Conservation (phyloP, 768 basidiomycete species). For the Termitomyces sp. region DNA sequence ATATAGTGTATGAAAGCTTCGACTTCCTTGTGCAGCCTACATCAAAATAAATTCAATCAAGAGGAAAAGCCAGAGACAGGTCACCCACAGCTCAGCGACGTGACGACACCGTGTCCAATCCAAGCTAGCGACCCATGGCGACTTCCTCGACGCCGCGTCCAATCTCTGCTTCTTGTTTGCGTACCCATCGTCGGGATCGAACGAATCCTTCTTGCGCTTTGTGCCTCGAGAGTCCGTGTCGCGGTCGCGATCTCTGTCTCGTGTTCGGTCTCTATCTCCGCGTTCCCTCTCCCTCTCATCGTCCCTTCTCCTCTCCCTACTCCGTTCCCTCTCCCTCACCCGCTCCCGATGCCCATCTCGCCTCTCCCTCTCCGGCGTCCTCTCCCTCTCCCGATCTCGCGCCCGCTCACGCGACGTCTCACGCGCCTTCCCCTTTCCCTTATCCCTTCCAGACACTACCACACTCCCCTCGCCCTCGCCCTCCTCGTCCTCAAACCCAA, state of each 20-base stretch:
- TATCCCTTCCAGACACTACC: conserved; percentile 1
- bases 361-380: conserved; percentile 29
- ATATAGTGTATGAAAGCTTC: conserved; percentile 84
- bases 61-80: not conserved
- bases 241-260: conserved; percentile 16
- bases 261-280: not conserved
- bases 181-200: conserved; percentile 47
- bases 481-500: conserved; percentile 13
- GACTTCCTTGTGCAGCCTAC: conserved; percentile 84
- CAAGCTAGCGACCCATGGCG: conserved; percentile 69
- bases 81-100: conserved; percentile 78
- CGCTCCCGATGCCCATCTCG: not conserved
- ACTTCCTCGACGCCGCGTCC: conserved; percentile 50
- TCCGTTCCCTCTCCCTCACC: not conserved
- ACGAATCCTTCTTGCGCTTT: conserved; percentile 37
- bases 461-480: conserved; percentile 1
- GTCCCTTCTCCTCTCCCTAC: conserved; percentile 13
- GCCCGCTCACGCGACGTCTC: conserved; percentile 6
- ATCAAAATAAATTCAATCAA: conserved; percentile 2
- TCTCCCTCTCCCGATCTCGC: conserved; percentile 27
- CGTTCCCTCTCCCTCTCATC: not conserved
- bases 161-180: conserved; percentile 50
- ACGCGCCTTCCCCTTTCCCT: conserved; percentile 12
- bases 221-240: conserved; percentile 14
- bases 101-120: conserved; percentile 74